A percentile compares a stretch with the other conserved stretches of the same genome.
phyloP scores from a whole-genome alignment of 805 yeast genomes.

The Candida lessepsii region DNA sequence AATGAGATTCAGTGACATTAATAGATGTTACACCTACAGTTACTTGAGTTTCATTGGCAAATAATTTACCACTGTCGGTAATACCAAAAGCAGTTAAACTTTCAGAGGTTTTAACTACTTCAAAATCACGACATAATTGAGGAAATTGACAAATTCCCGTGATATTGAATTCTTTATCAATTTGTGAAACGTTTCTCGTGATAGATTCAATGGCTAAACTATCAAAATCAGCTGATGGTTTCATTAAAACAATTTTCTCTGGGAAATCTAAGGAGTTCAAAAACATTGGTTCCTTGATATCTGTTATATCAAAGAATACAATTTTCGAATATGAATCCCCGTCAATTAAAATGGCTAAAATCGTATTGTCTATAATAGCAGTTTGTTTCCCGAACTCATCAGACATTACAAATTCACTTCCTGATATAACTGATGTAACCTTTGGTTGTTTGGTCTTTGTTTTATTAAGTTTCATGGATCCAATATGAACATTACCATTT shows the following conservation, averaged over 20 bases:
- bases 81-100: slow-evolving; percentile 62
- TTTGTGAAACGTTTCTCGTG: slow-evolving; percentile 55
- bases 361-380: slow-evolving; percentile 50
- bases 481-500: slow-evolving; percentile 27
- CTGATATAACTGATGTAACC: slow-evolving; percentile 29
- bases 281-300: slow-evolving; percentile 40
- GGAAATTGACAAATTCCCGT: slow-evolving; percentile 55
- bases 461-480: slow-evolving; percentile 49
- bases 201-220: slow-evolving; percentile 57
- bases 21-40: slow-evolving; percentile 81
- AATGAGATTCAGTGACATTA: slow-evolving; percentile 64
- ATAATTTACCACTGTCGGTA: slow-evolving; percentile 72
- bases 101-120: slow-evolving; percentile 35
- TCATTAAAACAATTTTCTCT: slow-evolving; percentile 55
- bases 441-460: slow-evolving; percentile 49
- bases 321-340: slow-evolving; percentile 49
- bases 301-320: slow-evolving; percentile 47
- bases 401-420: slow-evolving; percentile 32
- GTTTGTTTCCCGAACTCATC: slow-evolving; percentile 61
- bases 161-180: slow-evolving; percentile 31
- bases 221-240: slow-evolving; percentile 52
- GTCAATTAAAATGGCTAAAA: slow-evolving; percentile 61
- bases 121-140: slow-evolving; percentile 60
- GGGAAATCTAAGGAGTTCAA: slow-evolving; percentile 42
- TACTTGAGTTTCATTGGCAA: slow-evolving; percentile 56